Evolutionary conservation across 768 basidiomycete genomes (phyloP), one percentile per base, ranked within the genome.

Genomic region (Clitopilus hobsonii): DNA sequence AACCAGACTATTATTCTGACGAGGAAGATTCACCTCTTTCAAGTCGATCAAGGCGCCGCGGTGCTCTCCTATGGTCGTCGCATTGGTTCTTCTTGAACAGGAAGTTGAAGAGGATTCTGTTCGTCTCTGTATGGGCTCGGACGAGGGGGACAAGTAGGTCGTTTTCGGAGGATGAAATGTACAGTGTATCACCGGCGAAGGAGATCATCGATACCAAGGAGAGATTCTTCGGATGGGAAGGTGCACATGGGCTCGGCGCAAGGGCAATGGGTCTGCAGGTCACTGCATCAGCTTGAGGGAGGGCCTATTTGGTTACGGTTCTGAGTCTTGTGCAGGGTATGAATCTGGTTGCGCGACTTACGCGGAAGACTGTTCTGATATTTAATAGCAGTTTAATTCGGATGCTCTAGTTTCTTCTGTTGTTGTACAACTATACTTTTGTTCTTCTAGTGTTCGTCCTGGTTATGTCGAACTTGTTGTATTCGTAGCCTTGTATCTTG

Each of bases 21-120:
- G 72, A 75, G 54, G 72, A 76, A 49, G n/a, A n/a, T n/a, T 60
- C 74, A 27, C 60, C 71, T 24, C 62, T 67, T 51, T 67, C 69
- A 11, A 76, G 75, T 54, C 78, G 75, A 28, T 63, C 81, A 52
- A 82, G 80, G 64, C 81, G 85, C 58, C 79, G 83, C 18, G 91
- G 92, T 16, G 88, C 92, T 3, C 73, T 98, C 55, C 78, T 98
- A 6, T 98, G 95, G 95, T 94, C 91, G 28, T 92, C 91, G 10
- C 92, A 96, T 68, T 96, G 93, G 88, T 98, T 98, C 78, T 96
- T 98, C 75, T 76, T 93, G 63, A 96, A 94, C 77, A 82, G 88
- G 64, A 95, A 93, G 75, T 74, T 86, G 71, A 97, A 95, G 74
- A 85, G 95, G 20, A 84, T 98, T 63, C 71, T 98, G 54, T 98